Evolutionary conservation across 805 yeast genomes (phyloP), one percentile per base, ranked within the genome.

Genomic region (Saccharomyces kudriavzevii): DNA sequence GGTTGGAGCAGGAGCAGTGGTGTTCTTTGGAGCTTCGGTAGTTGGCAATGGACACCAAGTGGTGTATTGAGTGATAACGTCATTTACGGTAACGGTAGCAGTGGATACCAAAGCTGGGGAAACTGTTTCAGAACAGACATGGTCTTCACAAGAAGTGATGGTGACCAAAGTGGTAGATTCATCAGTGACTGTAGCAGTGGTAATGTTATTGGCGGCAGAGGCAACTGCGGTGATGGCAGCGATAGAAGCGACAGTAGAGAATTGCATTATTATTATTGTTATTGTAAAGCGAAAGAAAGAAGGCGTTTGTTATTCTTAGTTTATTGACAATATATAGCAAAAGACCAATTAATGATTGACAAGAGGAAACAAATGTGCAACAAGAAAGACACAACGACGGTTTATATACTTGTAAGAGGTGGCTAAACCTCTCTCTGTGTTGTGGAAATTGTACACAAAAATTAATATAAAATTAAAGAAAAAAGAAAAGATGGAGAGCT

Each of bases 231-330:
- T 56, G 47, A 64, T 58, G 56, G 72, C 70, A 51, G 72, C 72
- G 56, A 68, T 62, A 51, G 70, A 52, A 52, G 71, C 72, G 68
- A 71, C 63, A 61, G 72, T 71, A 54, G 75, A 67, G 70, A 71
- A 70, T 67, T 71, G 73, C 76, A 72, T 73, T 71, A 58, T 61
- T 55, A 49, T 28, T 53, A 48, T 51, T 52, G 49, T 52, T 50
- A 53, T 35, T 17, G 5, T 20, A 24, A 60, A 64, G 69, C 66
- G 67, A 65, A 58, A 56, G 67, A 61, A 66, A 60, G 66, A 58
- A 58, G 62, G 60, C 51, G 28, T 46, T 35, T 35, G 43, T 35
- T 35, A 35, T 35, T 17, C 43, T 52, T 58, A 47, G 54, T 61
- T 63, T 62, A 60, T 57, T 64, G 57, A 29, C 28, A 49, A 45